Evolutionary conservation across 1,139 yeast genomes (phyloP), one percentile per base, ranked within the genome.

Genomic region (Yamadazyma jaroonii): DNA sequence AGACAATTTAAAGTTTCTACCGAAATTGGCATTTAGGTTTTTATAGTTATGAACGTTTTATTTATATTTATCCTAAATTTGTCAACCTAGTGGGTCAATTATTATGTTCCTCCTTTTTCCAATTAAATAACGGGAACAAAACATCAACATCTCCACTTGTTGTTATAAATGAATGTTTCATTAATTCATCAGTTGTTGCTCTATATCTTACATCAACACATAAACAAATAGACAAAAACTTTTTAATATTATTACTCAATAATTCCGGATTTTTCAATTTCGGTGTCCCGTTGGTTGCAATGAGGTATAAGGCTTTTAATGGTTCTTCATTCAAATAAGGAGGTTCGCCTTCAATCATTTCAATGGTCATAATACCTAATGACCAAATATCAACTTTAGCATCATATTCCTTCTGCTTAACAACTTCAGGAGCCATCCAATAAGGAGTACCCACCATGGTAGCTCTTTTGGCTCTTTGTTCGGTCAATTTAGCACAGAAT

Each of bases 371-470:
- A 49, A 92, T 92, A 47, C 98, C 98, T 45, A 92, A 68, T 3
- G 96, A 88, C 98, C 98, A 92, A 28, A 94, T 94, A 61, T 92
- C 98, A 15, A 92, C 97, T 61, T 92, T 92, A 49, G 87, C 96
- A 52, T 90, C 98, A 54, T 92, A 92, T 54, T 89, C 96, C 61
- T 89, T 88, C 54, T 90, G 97, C 62, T 89, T 87, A 37, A 92
- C 97, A 35, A 92, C 97, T 64, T 92, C 98, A 3, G 98, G 98
- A 0, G 98, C 98, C 98, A 92, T 92, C 98, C 98, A 92, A 61
- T 92, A 92, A 9, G 98, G 98, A 0, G 98, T 92, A 28, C 98
- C 98, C 4, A 90, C 98, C 97, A 92, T 89, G 0, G 98, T 92
- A 8, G 97, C 97, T 47, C 98, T 77, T 62, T 92, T 92, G 46